Base-by-base conservation (phyloP, 345 rosid genomes). In the Viola odorata region DNA sequence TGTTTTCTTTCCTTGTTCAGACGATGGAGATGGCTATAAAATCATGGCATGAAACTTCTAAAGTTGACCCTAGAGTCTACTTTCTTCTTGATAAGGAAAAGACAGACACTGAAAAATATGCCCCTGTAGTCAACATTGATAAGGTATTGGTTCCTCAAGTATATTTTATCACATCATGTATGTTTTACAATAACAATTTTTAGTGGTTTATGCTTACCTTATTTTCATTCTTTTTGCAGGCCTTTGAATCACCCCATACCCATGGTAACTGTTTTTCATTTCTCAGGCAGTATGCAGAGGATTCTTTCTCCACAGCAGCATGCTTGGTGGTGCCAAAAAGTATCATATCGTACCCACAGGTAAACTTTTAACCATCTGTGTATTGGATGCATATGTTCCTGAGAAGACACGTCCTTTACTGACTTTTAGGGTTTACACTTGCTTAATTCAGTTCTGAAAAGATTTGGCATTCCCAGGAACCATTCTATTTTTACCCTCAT, bases 291-390 rank as follows among this genome's bases (percentile, higher is more conserved):
- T 90, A 90, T 70, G 88, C 87, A 13, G 90, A 80, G 57, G 91
- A 87, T 58, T 90, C 99, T 3, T 81, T 86, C 68, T 81, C 97
- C 44, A 80, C 72, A 66, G 91, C 91, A 63, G 97, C 96, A 86
- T 94, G 96, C 79, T 60, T 94, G 66, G 90, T 94, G 58, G 70
- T 79, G 55, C 76, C 94, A 5, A 94, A 90, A 75, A 88, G 85
- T 71, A 79, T 77, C 73, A 94, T 94, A 71, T 85, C 97, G 15
- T 94, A 89, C 48, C 96, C 97, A 23, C 99, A 94, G 96, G 98
- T 91, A 73, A 69, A 7, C 5, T 48, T 61, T 66, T 39, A 42
- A 14, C 32, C 39, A 12, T 11, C 37, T 3, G 23, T 12, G 36
- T 1, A 5, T 41, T 7, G 14, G 15, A 13, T 57, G 51, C 11